Evolutionary conservation across 1,139 yeast genomes (phyloP), one percentile per base, ranked within the genome.

Genomic region (Yamadazyma buinensis): DNA sequence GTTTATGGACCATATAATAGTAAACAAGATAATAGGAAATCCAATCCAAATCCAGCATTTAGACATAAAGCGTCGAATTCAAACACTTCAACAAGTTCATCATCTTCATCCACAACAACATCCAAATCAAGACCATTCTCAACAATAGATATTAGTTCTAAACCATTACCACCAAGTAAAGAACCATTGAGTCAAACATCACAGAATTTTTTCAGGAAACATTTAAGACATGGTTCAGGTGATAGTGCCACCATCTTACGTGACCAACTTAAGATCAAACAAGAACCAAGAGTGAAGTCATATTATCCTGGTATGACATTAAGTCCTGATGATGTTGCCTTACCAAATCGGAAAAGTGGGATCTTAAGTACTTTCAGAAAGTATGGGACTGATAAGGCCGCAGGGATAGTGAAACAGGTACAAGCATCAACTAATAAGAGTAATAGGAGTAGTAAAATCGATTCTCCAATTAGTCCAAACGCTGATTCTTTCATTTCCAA

Each of bases 191-290:
- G 7, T 5, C 34, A 28, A 37, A 61, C 77, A 1, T 72, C 74
- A 4, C 67, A 72, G 36, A 70, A 73, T 23, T 67, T 82, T 37
- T 79, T 80, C 55, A 64, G 83, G 41, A 72, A 77, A 40, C 84
- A 77, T 45, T 35, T 46, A 13, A 32, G 50, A 6, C 48, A 46
- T 32, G 39, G 39, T 15, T 42, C 47, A 14, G 41, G 40, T 12
- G 50, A 46, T 11, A 41, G 41, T 33, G 31, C 41, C 15, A 37
- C 33, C 4, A 5, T 26, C 3, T 23, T 29, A 15, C 36, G 30
- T 37, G 39, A 26, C 4, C 29, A 20, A 15, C n/a, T 24, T n/a
- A 33, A 26, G 11, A 18, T 24, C 18, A 32, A 15, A n/a, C 29
- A 15, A 5, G 42, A 37, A 21, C 38, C 35, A 13, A 30, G 42